These are phyloP conservation scores for Chalciporus chontae DNA, from an alignment of 768 basidiomycete genomes.

Conservation along the genomic window DNA sequence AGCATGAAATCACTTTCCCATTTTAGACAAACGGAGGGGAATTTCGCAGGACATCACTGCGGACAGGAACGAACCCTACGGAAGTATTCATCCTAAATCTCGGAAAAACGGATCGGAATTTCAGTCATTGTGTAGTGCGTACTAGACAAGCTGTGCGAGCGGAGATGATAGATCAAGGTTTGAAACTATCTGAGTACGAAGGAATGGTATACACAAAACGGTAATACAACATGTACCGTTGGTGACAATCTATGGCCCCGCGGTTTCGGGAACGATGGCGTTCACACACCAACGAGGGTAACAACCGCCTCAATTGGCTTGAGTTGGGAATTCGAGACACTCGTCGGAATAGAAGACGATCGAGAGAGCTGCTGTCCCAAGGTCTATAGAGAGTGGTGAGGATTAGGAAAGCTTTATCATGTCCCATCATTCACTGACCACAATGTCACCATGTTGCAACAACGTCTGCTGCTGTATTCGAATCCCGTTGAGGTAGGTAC, in stretches of 20 bases:
- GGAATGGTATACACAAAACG: background rate
- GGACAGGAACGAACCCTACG: too few relatives aligned
- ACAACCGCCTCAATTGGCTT: slow-evolving; percentile 43
- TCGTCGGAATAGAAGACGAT: slow-evolving; percentile 36
- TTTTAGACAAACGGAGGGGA: too few relatives aligned
- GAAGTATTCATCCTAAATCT: too few relatives aligned
- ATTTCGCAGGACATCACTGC: too few relatives aligned
- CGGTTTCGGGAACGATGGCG: background rate
- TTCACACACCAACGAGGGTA: slow-evolving; percentile 32
- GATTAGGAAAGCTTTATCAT: background rate
- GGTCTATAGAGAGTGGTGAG: slow-evolving; percentile 29
- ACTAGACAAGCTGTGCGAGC: background rate
- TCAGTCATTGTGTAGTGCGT: background rate
- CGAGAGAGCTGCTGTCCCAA: slow-evolving; percentile 39
- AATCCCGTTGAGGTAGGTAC: slow-evolving; percentile 46
- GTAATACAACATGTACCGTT: background rate
- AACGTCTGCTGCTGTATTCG: slow-evolving; percentile 36
- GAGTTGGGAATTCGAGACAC: slow-evolving; percentile 44
- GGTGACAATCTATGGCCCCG: background rate
- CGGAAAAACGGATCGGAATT: too few relatives aligned
- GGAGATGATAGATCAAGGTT: too few relatives aligned
- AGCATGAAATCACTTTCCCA: too few relatives aligned
- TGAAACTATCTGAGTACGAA: background rate
- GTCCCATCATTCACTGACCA: slow-evolving; percentile 33
- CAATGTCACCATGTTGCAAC: slow-evolving; percentile 40